Percentiles rank a stretch among this genome's conserved stretches.
Evolutionary conservation across 306 rosid species (phyloP).

Genomic region (Lathyrus oleraceus): DNA sequence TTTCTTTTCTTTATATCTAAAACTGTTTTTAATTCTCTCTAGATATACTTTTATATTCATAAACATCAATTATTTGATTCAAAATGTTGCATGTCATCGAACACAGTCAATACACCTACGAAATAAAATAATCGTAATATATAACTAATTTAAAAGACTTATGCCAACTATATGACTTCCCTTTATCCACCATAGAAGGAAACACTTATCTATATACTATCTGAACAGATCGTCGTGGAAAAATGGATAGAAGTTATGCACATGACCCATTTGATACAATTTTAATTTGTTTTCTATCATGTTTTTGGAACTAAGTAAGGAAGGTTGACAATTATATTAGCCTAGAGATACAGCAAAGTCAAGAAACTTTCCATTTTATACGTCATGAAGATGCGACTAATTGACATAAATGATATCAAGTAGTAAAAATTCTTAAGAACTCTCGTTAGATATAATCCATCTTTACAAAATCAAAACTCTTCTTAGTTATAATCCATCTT

Average conservation of each 20-base stretch:
- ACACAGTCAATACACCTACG: conserved; percentile 8
- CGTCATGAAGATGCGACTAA: conserved; percentile 6
- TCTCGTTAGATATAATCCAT: too few relatives aligned
- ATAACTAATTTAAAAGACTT: conserved; percentile 5
- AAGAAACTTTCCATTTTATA: conserved; percentile 31
- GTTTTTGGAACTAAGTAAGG: conserved; percentile 23
- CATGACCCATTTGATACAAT: not conserved
- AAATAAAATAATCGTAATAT: conserved; percentile 8
- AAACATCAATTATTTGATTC: conserved; percentile 18
- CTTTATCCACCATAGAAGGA: conserved; percentile 42
- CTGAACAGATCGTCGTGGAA: not conserved
- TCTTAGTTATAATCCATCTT: too few relatives aligned
- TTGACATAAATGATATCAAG: too few relatives aligned
- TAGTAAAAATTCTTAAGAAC: too few relatives aligned
- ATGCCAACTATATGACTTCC: conserved; percentile 16
- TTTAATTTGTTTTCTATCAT: conserved; percentile 5
- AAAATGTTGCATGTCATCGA: not conserved
- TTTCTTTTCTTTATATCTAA: not conserved
- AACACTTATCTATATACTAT: not conserved
- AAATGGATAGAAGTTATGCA: conserved; percentile 11
- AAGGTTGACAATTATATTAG: conserved; percentile 13
- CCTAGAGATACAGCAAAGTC: conserved; percentile 18
- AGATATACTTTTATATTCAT: not conserved
- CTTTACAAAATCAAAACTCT: too few relatives aligned
- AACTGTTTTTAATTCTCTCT: not conserved